Evolutionary conservation across 257 asterid genomes (phyloP).

Genomic region (Scutellaria galericulata): DNA sequence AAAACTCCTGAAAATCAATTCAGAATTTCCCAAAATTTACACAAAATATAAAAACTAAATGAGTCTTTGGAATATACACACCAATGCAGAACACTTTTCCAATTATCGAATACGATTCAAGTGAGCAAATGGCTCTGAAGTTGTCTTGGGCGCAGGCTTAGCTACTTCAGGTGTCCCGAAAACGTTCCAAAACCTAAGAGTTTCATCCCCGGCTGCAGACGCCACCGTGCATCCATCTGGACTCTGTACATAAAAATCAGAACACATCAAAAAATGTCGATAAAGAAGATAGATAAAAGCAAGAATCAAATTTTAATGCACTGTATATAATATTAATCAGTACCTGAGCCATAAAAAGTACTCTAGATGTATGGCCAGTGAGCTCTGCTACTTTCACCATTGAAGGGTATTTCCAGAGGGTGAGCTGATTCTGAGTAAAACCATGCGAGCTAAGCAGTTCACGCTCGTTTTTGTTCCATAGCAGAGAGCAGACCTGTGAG

Average conservation of each 20-base stretch:
- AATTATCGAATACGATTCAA: constrained; percentile 73
- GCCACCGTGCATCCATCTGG: constrained; percentile 97
- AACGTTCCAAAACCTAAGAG: constrained; percentile 89
- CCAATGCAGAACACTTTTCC: not conserved
- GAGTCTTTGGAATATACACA: too few relatives aligned
- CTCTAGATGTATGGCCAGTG: constrained; percentile 92
- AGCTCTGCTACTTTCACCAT: constrained; percentile 94
- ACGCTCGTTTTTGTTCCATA: constrained; percentile 91
- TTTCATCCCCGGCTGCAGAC: constrained; percentile 96
- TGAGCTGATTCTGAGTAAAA: constrained; percentile 89
- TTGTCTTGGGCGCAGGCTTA: constrained; percentile 72
- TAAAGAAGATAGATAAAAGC: not conserved
- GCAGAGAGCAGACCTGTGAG: constrained; percentile 89
- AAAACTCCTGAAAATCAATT: not conserved
- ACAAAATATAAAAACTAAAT: not conserved
- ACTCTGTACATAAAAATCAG: constrained; percentile 49
- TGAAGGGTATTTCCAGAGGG: constrained; percentile 96
- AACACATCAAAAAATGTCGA: not conserved
- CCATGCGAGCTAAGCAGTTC: constrained; percentile 95
- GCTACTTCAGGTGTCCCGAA: constrained; percentile 90
- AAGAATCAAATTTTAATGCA: not conserved
- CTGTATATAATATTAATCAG: not conserved
- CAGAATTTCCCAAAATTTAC: constrained; percentile 14
- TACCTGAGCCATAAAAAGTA: constrained; percentile 92
- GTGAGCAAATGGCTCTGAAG: constrained; percentile 84